phyloP scores from a whole-genome alignment of 768 basidiomycete species.

The Boletus sensibilis region DNA sequence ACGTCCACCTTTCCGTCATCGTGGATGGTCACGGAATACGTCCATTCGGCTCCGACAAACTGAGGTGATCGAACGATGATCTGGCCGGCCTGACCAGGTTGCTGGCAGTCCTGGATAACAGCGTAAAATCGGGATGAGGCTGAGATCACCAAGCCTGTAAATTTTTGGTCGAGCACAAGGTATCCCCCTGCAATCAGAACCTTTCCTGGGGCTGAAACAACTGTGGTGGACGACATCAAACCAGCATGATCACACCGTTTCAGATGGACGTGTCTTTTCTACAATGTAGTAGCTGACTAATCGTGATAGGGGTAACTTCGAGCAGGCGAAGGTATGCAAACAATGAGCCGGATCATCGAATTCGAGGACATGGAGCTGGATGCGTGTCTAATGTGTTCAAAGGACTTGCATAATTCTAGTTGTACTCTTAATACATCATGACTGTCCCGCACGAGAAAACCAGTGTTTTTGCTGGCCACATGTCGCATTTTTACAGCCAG shows the following conservation, averaged over 20 bases:
- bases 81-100: slow-evolving; percentile 32
- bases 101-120: slow-evolving; percentile 46
- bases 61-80: slow-evolving; percentile 88
- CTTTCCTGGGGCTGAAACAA: slow-evolving; percentile 92
- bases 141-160: slow-evolving; percentile 85
- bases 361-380: background rate
- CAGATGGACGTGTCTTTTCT: background rate
- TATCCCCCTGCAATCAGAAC: slow-evolving; percentile 95
- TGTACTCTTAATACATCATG: slow-evolving; percentile 28
- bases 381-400: background rate
- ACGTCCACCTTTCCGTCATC: slow-evolving; percentile 32
- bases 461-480: slow-evolving; percentile 88
- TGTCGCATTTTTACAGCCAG: slow-evolving; percentile 86
- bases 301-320: background rate
- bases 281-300: slow-evolving; percentile 28
- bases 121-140: slow-evolving; percentile 96
- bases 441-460: slow-evolving; percentile 74
- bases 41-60: slow-evolving; percentile 80
- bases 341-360: too few relatives aligned
- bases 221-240: slow-evolving; percentile 52
- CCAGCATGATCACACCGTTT: background rate
- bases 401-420: background rate
- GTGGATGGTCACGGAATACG: slow-evolving; percentile 51
- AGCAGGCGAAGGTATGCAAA: too few relatives aligned
- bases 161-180: slow-evolving; percentile 87